These are phyloP conservation scores for Ogataea saltuana DNA, from an alignment of 805 yeast genomes.

Conservation along the genomic window DNA sequence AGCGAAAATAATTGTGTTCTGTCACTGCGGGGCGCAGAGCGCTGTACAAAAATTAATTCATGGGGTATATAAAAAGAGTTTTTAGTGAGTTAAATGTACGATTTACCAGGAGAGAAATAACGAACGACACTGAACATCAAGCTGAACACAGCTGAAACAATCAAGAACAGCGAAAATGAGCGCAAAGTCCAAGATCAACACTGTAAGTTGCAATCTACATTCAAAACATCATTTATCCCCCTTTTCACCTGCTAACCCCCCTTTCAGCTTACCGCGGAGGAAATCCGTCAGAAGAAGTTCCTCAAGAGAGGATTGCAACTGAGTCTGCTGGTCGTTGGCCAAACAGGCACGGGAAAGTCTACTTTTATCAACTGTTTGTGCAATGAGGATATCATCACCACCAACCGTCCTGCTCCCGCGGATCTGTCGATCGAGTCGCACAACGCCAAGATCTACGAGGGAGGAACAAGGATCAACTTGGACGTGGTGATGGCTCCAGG, in stretches of 20 bases:
- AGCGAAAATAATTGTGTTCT: too few species aligned
- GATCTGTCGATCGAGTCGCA: constrained; percentile 34
- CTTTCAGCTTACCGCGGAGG: constrained; percentile 34
- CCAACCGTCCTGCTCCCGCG: constrained; percentile 39
- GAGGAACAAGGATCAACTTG: constrained; percentile 52
- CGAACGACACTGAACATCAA: neutral
- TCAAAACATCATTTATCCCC: neutral
- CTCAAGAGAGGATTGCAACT: constrained; percentile 52
- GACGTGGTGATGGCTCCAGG: constrained; percentile 70
- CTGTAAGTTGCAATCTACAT: constrained; percentile 15
- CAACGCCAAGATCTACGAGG: constrained; percentile 41
- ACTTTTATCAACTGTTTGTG: constrained; percentile 81
- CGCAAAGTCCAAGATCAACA: constrained; percentile 22
- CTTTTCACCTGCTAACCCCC: neutral
- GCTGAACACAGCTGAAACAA: neutral
- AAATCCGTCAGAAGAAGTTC: constrained; percentile 44
- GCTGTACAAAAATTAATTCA: neutral
- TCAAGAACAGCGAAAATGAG: constrained; percentile 17
- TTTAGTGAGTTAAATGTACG: neutral
- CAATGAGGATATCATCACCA: constrained; percentile 48
- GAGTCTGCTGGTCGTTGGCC: constrained; percentile 51
- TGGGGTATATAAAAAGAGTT: neutral
- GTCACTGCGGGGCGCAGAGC: neutral
- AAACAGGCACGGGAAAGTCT: constrained; percentile 71
- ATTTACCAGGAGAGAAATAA: neutral